phyloP scores from a whole-genome alignment of 306 rosid species.

The Acmispon strigosus region DNA sequence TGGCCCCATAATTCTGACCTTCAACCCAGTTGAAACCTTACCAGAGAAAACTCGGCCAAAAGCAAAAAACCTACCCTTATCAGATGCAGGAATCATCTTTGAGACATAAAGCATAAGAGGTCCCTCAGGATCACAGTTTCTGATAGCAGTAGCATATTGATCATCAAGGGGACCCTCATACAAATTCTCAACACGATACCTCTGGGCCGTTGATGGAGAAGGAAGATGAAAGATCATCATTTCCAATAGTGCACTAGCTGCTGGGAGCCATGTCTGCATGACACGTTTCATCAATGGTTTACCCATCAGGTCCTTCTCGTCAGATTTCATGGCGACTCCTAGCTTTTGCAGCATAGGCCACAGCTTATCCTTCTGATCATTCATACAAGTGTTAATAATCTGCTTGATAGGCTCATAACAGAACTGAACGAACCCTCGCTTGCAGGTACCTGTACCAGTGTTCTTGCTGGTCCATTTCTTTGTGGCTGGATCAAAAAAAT shows the following conservation, averaged over 20 bases:
- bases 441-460: conserved; percentile 42
- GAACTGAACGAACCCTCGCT: conserved; percentile 78
- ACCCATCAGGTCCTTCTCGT: conserved; percentile 73
- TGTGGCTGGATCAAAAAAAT: conserved; percentile 55
- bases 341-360: conserved; percentile 94
- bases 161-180: conserved; percentile 97
- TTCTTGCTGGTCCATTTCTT: conserved; percentile 56
- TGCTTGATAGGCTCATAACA: conserved; percentile 93
- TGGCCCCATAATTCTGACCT: conserved; percentile 98
- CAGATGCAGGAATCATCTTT: conserved; percentile 96
- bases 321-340: conserved; percentile 67
- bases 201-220: conserved; percentile 70
- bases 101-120: conserved; percentile 97
- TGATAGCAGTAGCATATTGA: conserved; percentile 62
- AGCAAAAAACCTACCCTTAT: conserved; percentile 90
- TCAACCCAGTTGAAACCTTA: conserved; percentile 74
- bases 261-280: conserved; percentile 97
- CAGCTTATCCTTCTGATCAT: conserved; percentile 89
- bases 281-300: conserved; percentile 90
- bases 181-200: conserved; percentile 89
- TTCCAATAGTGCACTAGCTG: conserved; percentile 69
- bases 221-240: conserved; percentile 97
- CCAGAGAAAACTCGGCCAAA: conserved; percentile 94
- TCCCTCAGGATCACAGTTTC: conserved; percentile 82
- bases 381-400: conserved; percentile 75